Percentiles rank a stretch among this genome's conserved stretches.
These are phyloP conservation scores for Bruguiera hainesii DNA, from an alignment of 441 rosid species.

Conservation along the genomic window DNA sequence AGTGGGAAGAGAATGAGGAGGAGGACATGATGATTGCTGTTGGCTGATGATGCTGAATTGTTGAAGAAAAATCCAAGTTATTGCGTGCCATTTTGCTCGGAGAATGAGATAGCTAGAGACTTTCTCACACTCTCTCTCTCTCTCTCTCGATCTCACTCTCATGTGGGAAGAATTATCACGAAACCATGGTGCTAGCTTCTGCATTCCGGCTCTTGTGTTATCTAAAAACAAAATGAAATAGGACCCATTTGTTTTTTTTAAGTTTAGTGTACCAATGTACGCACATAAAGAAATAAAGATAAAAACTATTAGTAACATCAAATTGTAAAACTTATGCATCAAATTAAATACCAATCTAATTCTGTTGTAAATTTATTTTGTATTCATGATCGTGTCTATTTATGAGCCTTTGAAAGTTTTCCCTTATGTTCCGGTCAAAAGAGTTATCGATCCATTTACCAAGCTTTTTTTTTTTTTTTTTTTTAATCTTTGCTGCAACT, in stretches of 20 bases:
- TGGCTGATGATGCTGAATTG: constrained; percentile 29
- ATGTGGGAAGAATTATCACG: constrained; percentile 27
- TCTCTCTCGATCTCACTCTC: neutral
- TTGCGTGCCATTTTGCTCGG: constrained; percentile 21
- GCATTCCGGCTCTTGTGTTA: constrained; percentile 17
- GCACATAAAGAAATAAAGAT: too few species aligned
- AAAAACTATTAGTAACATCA: too few species aligned
- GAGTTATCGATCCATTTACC: too few species aligned
- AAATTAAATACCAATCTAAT: too few species aligned
- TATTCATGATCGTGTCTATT: too few species aligned
- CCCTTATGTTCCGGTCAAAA: too few species aligned
- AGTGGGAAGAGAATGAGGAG: constrained; percentile 38
- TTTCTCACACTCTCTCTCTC: too few species aligned
- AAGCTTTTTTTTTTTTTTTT: neutral
- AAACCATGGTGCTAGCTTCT: constrained; percentile 35
- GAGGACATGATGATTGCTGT: constrained; percentile 50
- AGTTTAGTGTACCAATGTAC: too few species aligned
- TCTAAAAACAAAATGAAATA: constrained; percentile 13
- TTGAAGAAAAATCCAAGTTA: constrained; percentile 35
- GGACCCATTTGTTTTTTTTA: constrained; percentile 3
- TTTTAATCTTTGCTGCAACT: neutral
- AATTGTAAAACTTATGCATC: too few species aligned
- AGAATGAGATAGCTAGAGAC: constrained; percentile 13
- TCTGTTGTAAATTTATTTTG: too few species aligned
- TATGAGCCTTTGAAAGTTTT: too few species aligned